Evolutionary conservation across 106 monocot genomes (phyloP).

Genomic region (Alisma plantagoaquatica): DNA sequence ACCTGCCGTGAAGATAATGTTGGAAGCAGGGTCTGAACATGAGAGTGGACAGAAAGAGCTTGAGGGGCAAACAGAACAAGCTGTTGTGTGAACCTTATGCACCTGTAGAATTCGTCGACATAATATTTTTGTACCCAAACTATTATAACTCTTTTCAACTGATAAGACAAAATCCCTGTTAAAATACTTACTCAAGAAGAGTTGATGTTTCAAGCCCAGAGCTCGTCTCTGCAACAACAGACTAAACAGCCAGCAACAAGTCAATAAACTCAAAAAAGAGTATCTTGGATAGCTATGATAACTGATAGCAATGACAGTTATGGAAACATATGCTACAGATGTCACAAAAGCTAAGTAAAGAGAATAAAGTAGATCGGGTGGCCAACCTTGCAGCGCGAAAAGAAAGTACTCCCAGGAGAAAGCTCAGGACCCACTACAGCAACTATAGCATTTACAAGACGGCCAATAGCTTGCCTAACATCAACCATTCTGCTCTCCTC

Average conservation of each 20-base stretch:
- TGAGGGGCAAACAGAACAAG: conserved; percentile 98
- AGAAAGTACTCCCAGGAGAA: conserved; percentile 91
- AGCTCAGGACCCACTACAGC: conserved; percentile 99
- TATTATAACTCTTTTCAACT: not conserved
- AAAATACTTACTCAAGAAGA: conserved; percentile 61
- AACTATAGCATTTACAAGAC: conserved; percentile 85
- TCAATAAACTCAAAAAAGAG: not conserved
- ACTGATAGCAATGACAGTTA: too few species aligned
- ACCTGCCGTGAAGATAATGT: conserved; percentile 94
- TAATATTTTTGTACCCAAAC: too few species aligned
- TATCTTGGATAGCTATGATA: too few species aligned
- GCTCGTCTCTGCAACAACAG: conserved; percentile 90
- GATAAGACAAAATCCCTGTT: not conserved
- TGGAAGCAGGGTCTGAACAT: conserved; percentile 86
- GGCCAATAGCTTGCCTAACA: conserved; percentile 75
- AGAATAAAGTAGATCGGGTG: not conserved
- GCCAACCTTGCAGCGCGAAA: conserved; percentile 93
- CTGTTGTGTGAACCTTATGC: conserved; percentile 94
- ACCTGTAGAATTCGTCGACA: conserved; percentile 41
- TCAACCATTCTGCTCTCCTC: conserved; percentile 87
- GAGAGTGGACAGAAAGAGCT: conserved; percentile 87
- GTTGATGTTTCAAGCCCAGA: conserved; percentile 81
- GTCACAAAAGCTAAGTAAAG: not conserved
- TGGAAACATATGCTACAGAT: too few species aligned
- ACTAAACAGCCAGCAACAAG: conserved; percentile 29